Percentiles rank a stretch among this genome's conserved stretches.
Conservation (phyloP, 352 stramenopile genomes). For the Ophiocytium majus region DNA sequence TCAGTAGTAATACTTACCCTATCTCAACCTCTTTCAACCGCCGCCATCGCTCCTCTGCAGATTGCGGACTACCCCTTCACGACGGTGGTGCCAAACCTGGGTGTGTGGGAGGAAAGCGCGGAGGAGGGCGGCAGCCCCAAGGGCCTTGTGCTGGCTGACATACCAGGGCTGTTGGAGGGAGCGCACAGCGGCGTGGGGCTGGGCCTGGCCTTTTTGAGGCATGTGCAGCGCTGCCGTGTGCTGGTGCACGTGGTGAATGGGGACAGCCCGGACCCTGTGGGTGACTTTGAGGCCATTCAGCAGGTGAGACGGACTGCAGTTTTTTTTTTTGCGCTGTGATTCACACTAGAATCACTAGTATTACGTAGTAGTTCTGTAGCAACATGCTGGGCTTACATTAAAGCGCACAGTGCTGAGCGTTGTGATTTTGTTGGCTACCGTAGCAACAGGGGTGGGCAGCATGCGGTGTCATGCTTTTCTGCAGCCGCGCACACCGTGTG, state of each 20-base stretch:
- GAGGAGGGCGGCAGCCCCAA: constrained; percentile 29
- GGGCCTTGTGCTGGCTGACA: constrained; percentile 77
- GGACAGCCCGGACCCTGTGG: constrained; percentile 68
- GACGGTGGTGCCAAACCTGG: constrained; percentile 94
- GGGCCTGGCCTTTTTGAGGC: constrained; percentile 93
- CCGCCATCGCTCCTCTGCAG: constrained; percentile 56
- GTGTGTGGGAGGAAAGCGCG: constrained; percentile 58
- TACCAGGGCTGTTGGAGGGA: constrained; percentile 83
- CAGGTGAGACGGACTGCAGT: too few relatives aligned
- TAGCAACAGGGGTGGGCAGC: too few relatives aligned
- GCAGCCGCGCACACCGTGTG: too few relatives aligned
- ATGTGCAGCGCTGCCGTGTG: constrained; percentile 97
- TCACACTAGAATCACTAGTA: too few relatives aligned
- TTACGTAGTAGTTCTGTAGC: too few relatives aligned
- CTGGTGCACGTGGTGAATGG: constrained; percentile 80
- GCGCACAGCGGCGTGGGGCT: constrained; percentile 90
- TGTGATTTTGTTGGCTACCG: too few relatives aligned
- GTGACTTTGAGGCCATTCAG: constrained; percentile 74
- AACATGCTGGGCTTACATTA: too few relatives aligned
- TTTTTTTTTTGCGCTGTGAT: too few relatives aligned
- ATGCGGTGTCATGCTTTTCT: too few relatives aligned
- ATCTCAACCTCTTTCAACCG: too few relatives aligned
- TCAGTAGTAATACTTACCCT: too few relatives aligned
- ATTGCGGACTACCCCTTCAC: constrained; percentile 98
- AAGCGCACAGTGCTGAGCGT: too few relatives aligned